Conservation (phyloP, 345 rosid species). For the Salix koriyanagi region DNA sequence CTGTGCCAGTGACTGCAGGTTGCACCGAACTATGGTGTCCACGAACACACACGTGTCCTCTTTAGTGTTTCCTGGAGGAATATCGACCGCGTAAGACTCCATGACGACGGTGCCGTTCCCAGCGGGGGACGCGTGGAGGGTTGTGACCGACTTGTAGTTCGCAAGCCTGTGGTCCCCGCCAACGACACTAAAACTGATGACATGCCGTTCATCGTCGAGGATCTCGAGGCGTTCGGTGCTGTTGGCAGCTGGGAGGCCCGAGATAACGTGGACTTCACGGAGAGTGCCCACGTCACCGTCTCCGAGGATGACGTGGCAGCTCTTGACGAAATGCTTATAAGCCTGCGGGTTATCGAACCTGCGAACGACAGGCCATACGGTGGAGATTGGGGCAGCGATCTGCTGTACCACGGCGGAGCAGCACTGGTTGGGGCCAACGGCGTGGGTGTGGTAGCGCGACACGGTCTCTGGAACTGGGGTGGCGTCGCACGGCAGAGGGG, state of each 20-base stretch:
- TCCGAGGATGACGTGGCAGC: slow-evolving; percentile 30
- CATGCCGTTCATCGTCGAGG: slow-evolving; percentile 35
- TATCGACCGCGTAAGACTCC: slow-evolving; percentile 50
- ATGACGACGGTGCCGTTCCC: slow-evolving; percentile 38
- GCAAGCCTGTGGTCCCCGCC: slow-evolving; percentile 39
- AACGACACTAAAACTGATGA: slow-evolving; percentile 29
- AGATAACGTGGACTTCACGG: slow-evolving; percentile 31
- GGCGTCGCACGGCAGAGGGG: slow-evolving; percentile 18
- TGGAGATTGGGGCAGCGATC: slow-evolving; percentile 32
- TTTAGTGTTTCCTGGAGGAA: slow-evolving; percentile 45
- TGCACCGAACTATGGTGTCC: slow-evolving; percentile 46
- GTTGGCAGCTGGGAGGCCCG: slow-evolving; percentile 30
- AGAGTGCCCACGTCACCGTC: slow-evolving; percentile 32
- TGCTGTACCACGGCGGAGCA: slow-evolving; percentile 28
- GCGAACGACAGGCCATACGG: slow-evolving; percentile 32
- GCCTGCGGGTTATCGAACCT: slow-evolving; percentile 34
- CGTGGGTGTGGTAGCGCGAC: slow-evolving; percentile 21
- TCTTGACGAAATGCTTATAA: slow-evolving; percentile 34
- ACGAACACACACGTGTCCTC: slow-evolving; percentile 49
- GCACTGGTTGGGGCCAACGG: slow-evolving; percentile 34
- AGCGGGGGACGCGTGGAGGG: slow-evolving; percentile 19
- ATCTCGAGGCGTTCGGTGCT: slow-evolving; percentile 39
- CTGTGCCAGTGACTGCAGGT: slow-evolving; percentile 41
- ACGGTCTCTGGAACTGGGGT: slow-evolving; percentile 19
- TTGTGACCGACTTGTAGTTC: slow-evolving; percentile 37